A percentile compares a stretch with the other conserved stretches of the same genome.
These are phyloP conservation scores for Purshia tridentata DNA, from an alignment of 306 rosid genomes.

Conservation along the genomic window DNA sequence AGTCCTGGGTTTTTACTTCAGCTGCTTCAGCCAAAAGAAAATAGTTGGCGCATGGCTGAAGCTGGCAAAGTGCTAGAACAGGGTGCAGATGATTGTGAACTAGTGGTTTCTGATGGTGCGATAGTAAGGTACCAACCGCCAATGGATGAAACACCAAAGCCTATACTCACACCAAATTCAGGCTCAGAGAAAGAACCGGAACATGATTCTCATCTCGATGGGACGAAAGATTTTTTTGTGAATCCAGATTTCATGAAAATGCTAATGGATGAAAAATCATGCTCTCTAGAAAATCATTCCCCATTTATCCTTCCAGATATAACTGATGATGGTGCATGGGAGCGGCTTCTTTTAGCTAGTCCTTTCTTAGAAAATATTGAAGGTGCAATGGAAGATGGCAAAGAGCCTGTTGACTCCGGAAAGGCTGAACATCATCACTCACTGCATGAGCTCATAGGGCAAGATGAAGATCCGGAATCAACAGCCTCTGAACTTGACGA, in stretches of 20 bases:
- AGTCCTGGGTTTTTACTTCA: conserved; percentile 77
- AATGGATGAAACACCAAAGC: conserved; percentile 36
- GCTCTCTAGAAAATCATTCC: conserved; percentile 52
- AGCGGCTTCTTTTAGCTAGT: conserved; percentile 59
- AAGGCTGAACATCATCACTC: too few species aligned
- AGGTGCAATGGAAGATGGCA: conserved; percentile 38
- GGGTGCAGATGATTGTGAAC: conserved; percentile 32
- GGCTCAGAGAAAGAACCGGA: conserved; percentile 39
- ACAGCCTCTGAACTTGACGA: conserved; percentile 22
- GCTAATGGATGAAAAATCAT: conserved; percentile 29
- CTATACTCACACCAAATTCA: conserved; percentile 34
- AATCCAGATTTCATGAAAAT: conserved; percentile 74
- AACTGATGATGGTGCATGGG: conserved; percentile 67
- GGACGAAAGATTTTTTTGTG: conserved; percentile 53
- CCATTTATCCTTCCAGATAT: conserved; percentile 64
- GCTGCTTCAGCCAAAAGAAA: conserved; percentile 77
- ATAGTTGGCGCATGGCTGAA: conserved; percentile 70
- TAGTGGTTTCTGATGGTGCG: conserved; percentile 51
- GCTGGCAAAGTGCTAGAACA: conserved; percentile 48
- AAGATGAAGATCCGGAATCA: too few species aligned
- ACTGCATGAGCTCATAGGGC: too few species aligned
- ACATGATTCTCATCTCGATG: conserved; percentile 43
- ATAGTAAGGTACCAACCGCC: conserved; percentile 71
- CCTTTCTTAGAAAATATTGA: conserved; percentile 43
- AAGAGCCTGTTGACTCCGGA: conserved; percentile 28